These are phyloP conservation scores for Tardiomyces blankii DNA, from an alignment of 1,139 yeast species.

Conservation along the genomic window DNA sequence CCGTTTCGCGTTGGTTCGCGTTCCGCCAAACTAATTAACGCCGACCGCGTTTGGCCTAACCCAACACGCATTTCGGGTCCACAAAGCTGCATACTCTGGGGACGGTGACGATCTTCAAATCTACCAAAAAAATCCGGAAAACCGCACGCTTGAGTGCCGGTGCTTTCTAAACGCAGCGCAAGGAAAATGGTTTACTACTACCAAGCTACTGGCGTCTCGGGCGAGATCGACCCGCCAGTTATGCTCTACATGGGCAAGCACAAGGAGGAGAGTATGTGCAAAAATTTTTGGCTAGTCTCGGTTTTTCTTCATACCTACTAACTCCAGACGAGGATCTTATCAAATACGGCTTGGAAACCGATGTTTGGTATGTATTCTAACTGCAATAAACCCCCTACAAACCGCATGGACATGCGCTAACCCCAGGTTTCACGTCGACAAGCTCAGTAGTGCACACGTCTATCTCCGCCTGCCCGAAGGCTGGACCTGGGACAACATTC, in stretches of 20 bases:
- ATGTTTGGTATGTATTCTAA: constrained; percentile 41
- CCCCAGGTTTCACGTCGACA: constrained; percentile 59
- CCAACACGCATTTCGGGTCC: too few relatives aligned
- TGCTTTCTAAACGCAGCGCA: background rate
- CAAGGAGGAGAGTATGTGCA: constrained; percentile 45
- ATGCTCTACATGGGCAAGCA: constrained; percentile 64
- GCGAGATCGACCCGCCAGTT: constrained; percentile 22
- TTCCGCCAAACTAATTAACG: background rate
- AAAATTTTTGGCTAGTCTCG: background rate
- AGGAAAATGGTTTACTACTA: constrained; percentile 48
- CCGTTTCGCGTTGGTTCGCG: background rate
- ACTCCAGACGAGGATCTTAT: constrained; percentile 49
- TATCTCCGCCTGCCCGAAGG: constrained; percentile 46
- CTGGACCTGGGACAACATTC: constrained; percentile 36
- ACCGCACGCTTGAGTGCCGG: background rate
- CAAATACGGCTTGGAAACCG: constrained; percentile 55
- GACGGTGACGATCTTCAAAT: too few relatives aligned
- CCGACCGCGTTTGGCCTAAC: too few relatives aligned
- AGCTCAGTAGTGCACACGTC: constrained; percentile 72
- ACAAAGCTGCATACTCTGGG: too few relatives aligned
- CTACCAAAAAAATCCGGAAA: too few relatives aligned
- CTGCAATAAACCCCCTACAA: too few relatives aligned
- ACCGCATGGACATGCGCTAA: background rate
- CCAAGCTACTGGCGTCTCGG: constrained; percentile 33
- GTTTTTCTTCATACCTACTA: background rate